A percentile compares a stretch with the other conserved stretches of the same genome.
Conservation (phyloP, 768 basidiomycete genomes). For the Xerocomellus intermedius region DNA sequence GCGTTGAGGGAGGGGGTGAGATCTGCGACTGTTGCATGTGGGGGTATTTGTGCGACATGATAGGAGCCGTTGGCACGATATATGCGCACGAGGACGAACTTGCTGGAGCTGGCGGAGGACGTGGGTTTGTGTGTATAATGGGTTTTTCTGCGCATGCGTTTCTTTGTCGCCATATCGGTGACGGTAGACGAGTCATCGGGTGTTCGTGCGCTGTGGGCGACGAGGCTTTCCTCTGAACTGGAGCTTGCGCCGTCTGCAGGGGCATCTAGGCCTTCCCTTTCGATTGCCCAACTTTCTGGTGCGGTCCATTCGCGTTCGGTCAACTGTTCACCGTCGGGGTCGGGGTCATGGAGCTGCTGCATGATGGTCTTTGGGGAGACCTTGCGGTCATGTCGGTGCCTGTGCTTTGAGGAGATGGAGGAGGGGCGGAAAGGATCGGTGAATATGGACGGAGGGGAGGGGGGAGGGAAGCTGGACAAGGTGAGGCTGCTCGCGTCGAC, state of each 20-base stretch:
- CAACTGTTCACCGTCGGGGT: constrained; percentile 6
- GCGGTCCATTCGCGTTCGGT: constrained; percentile 54
- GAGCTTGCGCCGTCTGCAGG: constrained; percentile 39
- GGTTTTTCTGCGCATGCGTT: constrained; percentile 27
- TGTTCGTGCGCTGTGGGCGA: constrained; percentile 17
- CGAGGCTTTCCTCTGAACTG: constrained; percentile 36
- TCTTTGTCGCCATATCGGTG: constrained; percentile 15
- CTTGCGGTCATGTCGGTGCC: constrained; percentile 33
- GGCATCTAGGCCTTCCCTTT: constrained; percentile 42
- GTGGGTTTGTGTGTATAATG: constrained; percentile 17
- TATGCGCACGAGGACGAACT: constrained; percentile 64
- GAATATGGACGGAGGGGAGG: constrained; percentile 36
- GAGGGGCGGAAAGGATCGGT: constrained; percentile 37
- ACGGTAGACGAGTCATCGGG: constrained; percentile 12
- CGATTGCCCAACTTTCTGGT: constrained; percentile 78
- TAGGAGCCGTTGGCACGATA: constrained; percentile 72
- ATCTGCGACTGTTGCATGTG: constrained; percentile 65
- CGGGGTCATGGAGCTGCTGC: constrained; percentile 7
- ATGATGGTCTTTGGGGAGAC: constrained; percentile 52
- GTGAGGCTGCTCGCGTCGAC: constrained; percentile 33
- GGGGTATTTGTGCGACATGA: constrained; percentile 63
- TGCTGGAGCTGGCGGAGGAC: constrained; percentile 16
- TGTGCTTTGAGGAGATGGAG: constrained; percentile 21
- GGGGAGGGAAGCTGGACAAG: constrained; percentile 42
- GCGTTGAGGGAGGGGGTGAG: constrained; percentile 60